Base-by-base conservation (phyloP, 2,329 filamentous ascomycete species). In the Aspergillus quadricinctus region DNA sequence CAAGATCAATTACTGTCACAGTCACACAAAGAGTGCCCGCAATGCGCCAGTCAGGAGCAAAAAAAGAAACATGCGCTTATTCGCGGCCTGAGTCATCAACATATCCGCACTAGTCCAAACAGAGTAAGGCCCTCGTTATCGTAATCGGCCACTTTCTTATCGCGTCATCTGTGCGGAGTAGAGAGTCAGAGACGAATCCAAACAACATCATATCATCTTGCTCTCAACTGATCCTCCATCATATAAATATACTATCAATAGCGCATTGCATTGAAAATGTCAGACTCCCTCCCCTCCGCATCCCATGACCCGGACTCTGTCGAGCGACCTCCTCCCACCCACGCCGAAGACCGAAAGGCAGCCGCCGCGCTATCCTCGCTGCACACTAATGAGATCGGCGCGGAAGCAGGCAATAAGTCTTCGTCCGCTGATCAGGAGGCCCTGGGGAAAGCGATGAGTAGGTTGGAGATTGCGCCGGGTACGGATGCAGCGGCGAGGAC, bases 331-430 rank as follows among this genome's bases (percentile, higher is more conserved):
- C 66, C 72, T 48, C 75, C 77, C 45, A 68, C 72, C 37, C 77
- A 76, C 59, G 77, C 77, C 29, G 78, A 80, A 70, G 78, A 80
- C 65, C 78, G 78, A 64, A 79, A 78, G 67, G 77, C 78, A 10
- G 78, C 78, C 19, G 78, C 77, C 14, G 78, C 78, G 8, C 76
- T 80, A 50, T 78, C 76, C 57, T 71, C 78, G 37, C 73, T 80
- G 40, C 73, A 78, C 58, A 69, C 71, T 11, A 76, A 72, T 53
- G 73, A 71, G 49, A 72, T 76, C 52, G 69, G 65, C 6, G 67
- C 74, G 9, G 71, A 73, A 29, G 61, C 64, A 11, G 69, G 69
- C 1, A 68, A 72, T 50, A 66, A 66, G 14, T 69, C 73, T 1
- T 69, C 71, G 1, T 65, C 65, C 14, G 72, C 72, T 0, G 76